Evolutionary conservation across 345 rosid genomes (phyloP).

Genomic region (Citrus mangshanensis): DNA sequence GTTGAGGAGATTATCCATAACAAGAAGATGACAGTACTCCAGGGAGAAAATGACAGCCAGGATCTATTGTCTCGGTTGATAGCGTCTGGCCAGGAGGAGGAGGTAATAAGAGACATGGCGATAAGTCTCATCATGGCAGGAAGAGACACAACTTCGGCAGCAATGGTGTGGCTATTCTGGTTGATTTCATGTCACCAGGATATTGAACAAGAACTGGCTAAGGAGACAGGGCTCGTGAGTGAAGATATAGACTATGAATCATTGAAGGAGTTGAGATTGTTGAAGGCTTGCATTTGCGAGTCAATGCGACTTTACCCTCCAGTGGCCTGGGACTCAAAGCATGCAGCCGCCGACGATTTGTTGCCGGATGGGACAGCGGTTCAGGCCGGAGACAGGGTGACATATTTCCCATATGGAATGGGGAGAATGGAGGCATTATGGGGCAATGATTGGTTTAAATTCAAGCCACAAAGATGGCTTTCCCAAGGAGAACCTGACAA

Average conservation of each 20-base stretch:
- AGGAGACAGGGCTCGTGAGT: conserved; percentile 31
- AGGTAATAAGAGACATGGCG: conserved; percentile 48
- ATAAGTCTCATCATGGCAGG: conserved; percentile 70
- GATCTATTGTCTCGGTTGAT: conserved; percentile 53
- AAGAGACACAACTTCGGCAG: conserved; percentile 66
- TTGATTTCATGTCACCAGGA: conserved; percentile 35
- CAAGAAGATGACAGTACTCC: conserved; percentile 24
- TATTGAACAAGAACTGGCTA: conserved; percentile 31
- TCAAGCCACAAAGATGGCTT: conserved; percentile 71
- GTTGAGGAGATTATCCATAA: conserved; percentile 24
- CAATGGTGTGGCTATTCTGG: conserved; percentile 67
- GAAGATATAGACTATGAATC: conserved; percentile 29
- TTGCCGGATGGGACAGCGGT: conserved; percentile 70
- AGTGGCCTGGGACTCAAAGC: conserved; percentile 72
- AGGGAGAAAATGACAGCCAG: neutral
- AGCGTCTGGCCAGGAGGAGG: conserved; percentile 32
- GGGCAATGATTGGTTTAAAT: conserved; percentile 62
- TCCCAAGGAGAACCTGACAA: conserved; percentile 31
- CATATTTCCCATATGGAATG: conserved; percentile 85
- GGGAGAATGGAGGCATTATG: conserved; percentile 82
- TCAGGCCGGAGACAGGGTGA: conserved; percentile 76
- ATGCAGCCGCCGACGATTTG: conserved; percentile 41
- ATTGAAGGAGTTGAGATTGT: conserved; percentile 38
- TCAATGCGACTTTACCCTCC: conserved; percentile 75
- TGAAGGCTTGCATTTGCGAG: conserved; percentile 64